Base-by-base conservation (phyloP, 495 filamentous ascomycete species). In the Staphylotrichum longicolle region DNA sequence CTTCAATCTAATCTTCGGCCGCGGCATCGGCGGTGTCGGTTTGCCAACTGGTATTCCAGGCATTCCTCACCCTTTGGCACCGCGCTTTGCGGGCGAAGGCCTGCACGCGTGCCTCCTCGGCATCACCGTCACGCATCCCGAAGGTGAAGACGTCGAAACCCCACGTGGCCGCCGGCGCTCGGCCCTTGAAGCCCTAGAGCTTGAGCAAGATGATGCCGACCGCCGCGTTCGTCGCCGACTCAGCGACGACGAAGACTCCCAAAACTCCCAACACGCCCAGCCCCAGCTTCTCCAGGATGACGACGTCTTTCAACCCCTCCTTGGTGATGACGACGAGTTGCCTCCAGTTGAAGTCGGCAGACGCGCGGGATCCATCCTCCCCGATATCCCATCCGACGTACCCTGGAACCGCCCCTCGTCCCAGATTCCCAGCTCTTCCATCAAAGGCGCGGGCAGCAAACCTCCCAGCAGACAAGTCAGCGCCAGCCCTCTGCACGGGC, bases 321-420 rank as follows among this genome's bases (percentile, higher is more conserved):
- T 51, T 10, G 35, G 11, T 39, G 61, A 48, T 48, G 68, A 72
- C 33, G 66, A 70, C 37, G 67, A 60, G 15, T 41, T 60, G 5
- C 58, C 50, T 5, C 58, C 58, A 3, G 65, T 69, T 9, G 78
- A 81, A 49, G 45, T 76, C 5, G 77, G 75, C 57, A 72, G 78
- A 64, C 70, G 73, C 11, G 72, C 71, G 0, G 68, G 60, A 11
- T 66, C 63, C 10, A 59, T 69, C 46, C 74, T 78, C 60, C 74
- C 73, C 14, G 75, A 79, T 44, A 62, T 75, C 44, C 70, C 67
- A 34, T 74, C 77, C 35, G 77, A 77, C 39, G 66, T 70, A 49
- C 77, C 78, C 34, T 81, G 78, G 78, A 80, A 77, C 62, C 75
- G 76, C 34, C 68, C 63, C 10, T 76, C 75, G 15, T 78, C 77